Evolutionary conservation across 345 rosid species (phyloP), one percentile per base, ranked within the genome.

Genomic region (Gossypium australe): DNA sequence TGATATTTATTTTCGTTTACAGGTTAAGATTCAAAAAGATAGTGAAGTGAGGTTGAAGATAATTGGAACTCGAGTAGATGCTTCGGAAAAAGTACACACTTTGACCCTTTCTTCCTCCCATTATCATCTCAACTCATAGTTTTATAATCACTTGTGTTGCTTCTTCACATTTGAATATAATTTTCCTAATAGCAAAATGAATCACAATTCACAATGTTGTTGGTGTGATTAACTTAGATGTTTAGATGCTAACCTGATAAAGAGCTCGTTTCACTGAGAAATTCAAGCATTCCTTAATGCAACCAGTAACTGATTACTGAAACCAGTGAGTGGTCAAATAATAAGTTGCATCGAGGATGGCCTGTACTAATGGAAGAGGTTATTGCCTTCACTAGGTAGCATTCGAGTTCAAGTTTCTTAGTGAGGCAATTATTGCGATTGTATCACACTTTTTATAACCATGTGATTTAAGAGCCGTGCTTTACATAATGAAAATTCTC

Each of bases 41-140:
- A 88, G 98, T 71, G 98, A 94, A 85, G 98, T 92, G 69, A 88
- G 97, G 47, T 77, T 92, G 69, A 94, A 94, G 93, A 90, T 94
- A 72, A 90, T 94, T 53, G 97, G 98, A 44, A 94, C 97, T 65
- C 84, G 96, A 41, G 98, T 94, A 18, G 98, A 94, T 86, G 94
- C 94, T 47, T 88, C 93, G 14, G 97, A 89, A 81, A 94, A 88
- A 67, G 97, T 94, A 89, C 0, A 90, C 67, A 64, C 53, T 55
- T 58, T 63, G 34, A 78, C 34, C 53, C 44, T 53, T 61, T 7
- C 24, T 48, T 47, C 3, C 27, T 55, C 34, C 47, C 10, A 57
- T 24, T 25, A 58, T 67, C 47, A 62, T 62, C 47, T 75, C 51
- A 6, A 49, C 73, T 7, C 14, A 34, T 51, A 53, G 27, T 68